A percentile compares a stretch with the other conserved stretches of the same genome.
Evolutionary conservation across 768 basidiomycete genomes (phyloP).

Genomic region (Termitomyces sp.): DNA sequence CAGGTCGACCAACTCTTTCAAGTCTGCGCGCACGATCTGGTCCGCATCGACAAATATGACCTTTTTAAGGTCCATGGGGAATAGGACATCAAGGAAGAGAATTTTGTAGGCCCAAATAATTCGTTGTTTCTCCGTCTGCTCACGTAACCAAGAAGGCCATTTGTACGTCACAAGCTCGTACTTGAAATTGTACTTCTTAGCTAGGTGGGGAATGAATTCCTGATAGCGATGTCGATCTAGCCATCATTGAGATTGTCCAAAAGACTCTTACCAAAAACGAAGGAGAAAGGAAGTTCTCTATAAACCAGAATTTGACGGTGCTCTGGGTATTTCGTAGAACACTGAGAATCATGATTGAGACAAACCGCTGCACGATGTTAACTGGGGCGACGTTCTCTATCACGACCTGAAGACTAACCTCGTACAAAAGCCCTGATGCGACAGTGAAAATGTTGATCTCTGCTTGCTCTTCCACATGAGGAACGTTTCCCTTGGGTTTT

Average conservation of each 20-base stretch:
- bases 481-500: slow-evolving; percentile 22
- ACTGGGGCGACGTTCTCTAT: not conserved
- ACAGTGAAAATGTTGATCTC: slow-evolving; percentile 99
- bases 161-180: slow-evolving; percentile 99
- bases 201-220: slow-evolving; percentile 95
- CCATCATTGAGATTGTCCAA: not conserved
- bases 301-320: slow-evolving; percentile 99
- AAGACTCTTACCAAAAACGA: slow-evolving; percentile 73
- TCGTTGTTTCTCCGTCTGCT: slow-evolving; percentile 95
- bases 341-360: slow-evolving; percentile 96
- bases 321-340: slow-evolving; percentile 92
- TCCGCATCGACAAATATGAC: slow-evolving; percentile 99
- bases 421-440: slow-evolving; percentile 92
- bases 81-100: slow-evolving; percentile 95
- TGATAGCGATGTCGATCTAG: slow-evolving; percentile 20
- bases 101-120: slow-evolving; percentile 99
- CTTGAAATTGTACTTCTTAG: slow-evolving; percentile 86
- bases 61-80: slow-evolving; percentile 98
- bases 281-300: slow-evolving; percentile 97
- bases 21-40: slow-evolving; percentile 94
- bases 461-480: slow-evolving; percentile 47
- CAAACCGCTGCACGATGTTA: slow-evolving; percentile 69
- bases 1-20: slow-evolving; percentile 90
- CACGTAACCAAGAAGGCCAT: slow-evolving; percentile 98
- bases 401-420: slow-evolving; percentile 44